These are phyloP conservation scores for Coemansia sp. DNA, from an alignment of 192 early-diverging fungal genomes.

Conservation along the genomic window DNA sequence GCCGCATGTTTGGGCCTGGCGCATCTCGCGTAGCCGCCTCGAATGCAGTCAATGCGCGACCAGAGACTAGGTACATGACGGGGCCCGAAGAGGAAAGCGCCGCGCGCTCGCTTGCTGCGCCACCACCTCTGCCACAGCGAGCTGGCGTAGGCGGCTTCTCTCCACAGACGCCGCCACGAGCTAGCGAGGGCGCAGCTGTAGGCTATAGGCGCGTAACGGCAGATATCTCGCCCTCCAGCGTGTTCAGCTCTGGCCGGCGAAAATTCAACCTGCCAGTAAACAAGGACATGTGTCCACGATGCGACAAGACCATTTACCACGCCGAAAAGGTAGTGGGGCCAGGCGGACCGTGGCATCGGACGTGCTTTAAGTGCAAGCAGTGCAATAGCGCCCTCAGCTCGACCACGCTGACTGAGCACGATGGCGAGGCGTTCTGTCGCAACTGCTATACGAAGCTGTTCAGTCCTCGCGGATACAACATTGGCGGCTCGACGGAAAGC, in stretches of 20 bases:
- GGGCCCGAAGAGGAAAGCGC: neutral
- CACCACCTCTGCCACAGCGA: slow-evolving; percentile 17
- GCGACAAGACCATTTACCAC: slow-evolving; percentile 53
- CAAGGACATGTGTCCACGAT: slow-evolving; percentile 55
- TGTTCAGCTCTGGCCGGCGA: slow-evolving; percentile 47
- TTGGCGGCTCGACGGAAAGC: slow-evolving; percentile 45
- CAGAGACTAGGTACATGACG: slow-evolving; percentile 8
- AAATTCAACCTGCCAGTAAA: slow-evolving; percentile 33
- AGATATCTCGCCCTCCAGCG: slow-evolving; percentile 50
- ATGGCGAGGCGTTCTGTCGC: slow-evolving; percentile 56
- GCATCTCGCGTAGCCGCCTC: slow-evolving; percentile 10
- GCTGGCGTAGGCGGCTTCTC: neutral
- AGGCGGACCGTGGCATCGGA: slow-evolving; percentile 54
- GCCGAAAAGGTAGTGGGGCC: slow-evolving; percentile 59
- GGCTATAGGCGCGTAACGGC: slow-evolving; percentile 15
- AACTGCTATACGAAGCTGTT: slow-evolving; percentile 56
- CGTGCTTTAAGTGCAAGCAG: slow-evolving; percentile 56
- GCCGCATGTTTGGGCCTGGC: slow-evolving; percentile 14
- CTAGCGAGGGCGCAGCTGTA: neutral
- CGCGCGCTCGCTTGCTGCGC: neutral
- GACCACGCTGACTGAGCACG: slow-evolving; percentile 49
- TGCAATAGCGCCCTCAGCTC: slow-evolving; percentile 51
- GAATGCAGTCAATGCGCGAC: slow-evolving; percentile 8
- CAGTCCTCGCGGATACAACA: slow-evolving; percentile 46
- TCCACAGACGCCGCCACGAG: slow-evolving; percentile 20